Evolutionary conservation across 2,329 filamentous ascomycete species (phyloP).

Genomic region (Metarhizium sp.): DNA sequence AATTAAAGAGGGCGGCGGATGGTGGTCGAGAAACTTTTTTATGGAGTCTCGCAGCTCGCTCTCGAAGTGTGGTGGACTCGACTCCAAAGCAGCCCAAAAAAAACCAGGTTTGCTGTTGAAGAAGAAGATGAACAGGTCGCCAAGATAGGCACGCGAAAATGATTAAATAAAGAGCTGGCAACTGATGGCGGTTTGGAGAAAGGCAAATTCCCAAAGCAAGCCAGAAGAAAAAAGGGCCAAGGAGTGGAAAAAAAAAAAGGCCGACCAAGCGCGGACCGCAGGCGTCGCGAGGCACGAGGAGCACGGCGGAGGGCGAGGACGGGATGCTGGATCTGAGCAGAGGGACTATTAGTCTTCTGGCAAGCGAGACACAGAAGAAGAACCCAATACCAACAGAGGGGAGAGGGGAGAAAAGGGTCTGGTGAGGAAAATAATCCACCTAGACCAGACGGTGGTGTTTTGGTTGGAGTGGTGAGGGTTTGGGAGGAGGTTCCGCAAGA

Average conservation of each 20-base stretch:
- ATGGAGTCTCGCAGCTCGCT: slow-evolving; percentile 4
- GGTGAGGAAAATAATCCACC: slow-evolving; percentile 23
- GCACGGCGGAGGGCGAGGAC: slow-evolving; percentile 22
- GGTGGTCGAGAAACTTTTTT: slow-evolving; percentile 1
- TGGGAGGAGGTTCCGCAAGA: slow-evolving; percentile 23
- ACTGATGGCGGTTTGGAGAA: slow-evolving; percentile 15
- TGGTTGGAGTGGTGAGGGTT: slow-evolving; percentile 26
- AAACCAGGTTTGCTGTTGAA: neutral
- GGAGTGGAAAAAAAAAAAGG: slow-evolving; percentile 20
- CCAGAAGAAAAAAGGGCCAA: slow-evolving; percentile 15
- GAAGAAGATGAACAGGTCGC: slow-evolving; percentile 7
- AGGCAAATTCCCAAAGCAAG: slow-evolving; percentile 10
- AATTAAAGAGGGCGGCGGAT: slow-evolving; percentile 8
- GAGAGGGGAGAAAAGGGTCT: slow-evolving; percentile 20
- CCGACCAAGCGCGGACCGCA: slow-evolving; percentile 16
- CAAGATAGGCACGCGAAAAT: slow-evolving; percentile 6
- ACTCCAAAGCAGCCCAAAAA: slow-evolving; percentile 1
- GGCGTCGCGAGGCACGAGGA: slow-evolving; percentile 17
- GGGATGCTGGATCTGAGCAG: slow-evolving; percentile 14
- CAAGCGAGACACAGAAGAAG: slow-evolving; percentile 21
- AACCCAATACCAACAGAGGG: slow-evolving; percentile 22
- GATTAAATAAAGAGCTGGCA: slow-evolving; percentile 6
- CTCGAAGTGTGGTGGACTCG: slow-evolving; percentile 4
- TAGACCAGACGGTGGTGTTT: slow-evolving; percentile 19
- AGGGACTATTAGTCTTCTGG: slow-evolving; percentile 20